Evolutionary conservation across 1,284 basidiomycete species (phyloP).

Genomic region (Austropuccinia psidii): DNA sequence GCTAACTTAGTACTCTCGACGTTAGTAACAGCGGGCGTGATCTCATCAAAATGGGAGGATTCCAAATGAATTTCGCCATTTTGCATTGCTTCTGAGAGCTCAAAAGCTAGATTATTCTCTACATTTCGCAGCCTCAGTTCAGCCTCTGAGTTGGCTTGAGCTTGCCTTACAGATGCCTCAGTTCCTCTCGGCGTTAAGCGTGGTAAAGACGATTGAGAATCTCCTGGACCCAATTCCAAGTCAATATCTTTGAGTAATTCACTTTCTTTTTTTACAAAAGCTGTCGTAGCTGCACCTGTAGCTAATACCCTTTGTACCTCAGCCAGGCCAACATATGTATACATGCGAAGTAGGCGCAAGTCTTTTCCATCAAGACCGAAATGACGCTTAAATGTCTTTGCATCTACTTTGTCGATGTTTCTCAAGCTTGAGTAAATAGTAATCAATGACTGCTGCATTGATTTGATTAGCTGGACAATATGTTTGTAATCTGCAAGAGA

Average conservation of each 20-base stretch:
- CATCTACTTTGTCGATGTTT: slow-evolving; percentile 42
- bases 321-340: slow-evolving; percentile 41
- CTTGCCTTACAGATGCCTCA: background rate
- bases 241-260: slow-evolving; percentile 11
- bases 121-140: background rate
- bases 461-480: slow-evolving; percentile 43
- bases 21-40: too few relatives aligned
- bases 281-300: background rate
- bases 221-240: background rate
- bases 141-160: background rate
- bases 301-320: slow-evolving; percentile 41
- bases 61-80: too few relatives aligned
- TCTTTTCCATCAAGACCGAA: slow-evolving; percentile 43
- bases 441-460: slow-evolving; percentile 47
- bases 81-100: slow-evolving; percentile 18
- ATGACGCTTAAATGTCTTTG: slow-evolving; percentile 42
- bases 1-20: too few relatives aligned
- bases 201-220: too few relatives aligned
- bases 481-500: slow-evolving; percentile 45
- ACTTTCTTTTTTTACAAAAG: background rate
- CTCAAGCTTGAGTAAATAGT: slow-evolving; percentile 45
- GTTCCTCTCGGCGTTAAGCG: too few relatives aligned
- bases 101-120: slow-evolving; percentile 5
- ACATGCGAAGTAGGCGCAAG: slow-evolving; percentile 43
- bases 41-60: too few relatives aligned